Evolutionary conservation across 371 early-diverging fungal genomes (phyloP).

Genomic region (Smittium culicis): DNA sequence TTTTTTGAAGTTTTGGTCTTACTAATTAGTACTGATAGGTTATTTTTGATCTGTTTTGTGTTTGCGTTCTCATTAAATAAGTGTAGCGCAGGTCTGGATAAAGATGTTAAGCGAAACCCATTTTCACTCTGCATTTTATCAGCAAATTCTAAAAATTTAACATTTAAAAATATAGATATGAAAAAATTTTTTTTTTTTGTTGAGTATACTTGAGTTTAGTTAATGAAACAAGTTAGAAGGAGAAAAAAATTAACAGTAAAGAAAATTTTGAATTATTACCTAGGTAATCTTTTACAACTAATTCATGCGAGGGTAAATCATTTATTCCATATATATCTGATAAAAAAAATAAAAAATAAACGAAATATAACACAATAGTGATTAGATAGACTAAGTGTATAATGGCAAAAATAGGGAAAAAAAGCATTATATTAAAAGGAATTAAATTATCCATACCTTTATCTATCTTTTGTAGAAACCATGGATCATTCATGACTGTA

Average conservation of each 20-base stretch:
- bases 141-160: conserved; percentile 7
- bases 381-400: too few species aligned
- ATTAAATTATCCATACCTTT: background rate
- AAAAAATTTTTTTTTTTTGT: too few species aligned
- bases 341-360: too few species aligned
- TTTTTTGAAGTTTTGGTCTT: background rate
- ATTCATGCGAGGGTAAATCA: conserved; percentile 1
- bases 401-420: too few species aligned
- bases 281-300: conserved; percentile 1
- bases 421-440: too few species aligned
- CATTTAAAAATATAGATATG: too few species aligned
- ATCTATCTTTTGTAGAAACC: conserved; percentile 10
- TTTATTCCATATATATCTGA: conserved; percentile 1
- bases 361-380: too few species aligned
- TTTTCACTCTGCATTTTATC: conserved; percentile 2
- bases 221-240: too few species aligned
- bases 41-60: background rate
- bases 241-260: background rate
- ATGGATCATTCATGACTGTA: conserved; percentile 9
- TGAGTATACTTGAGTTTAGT: too few species aligned
- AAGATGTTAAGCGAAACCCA: background rate
- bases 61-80: background rate
- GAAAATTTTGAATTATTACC: background rate
- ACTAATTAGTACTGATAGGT: background rate
- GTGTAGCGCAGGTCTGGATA: background rate